These are phyloP conservation scores for Paramecium tetraurelia DNA, from an alignment of 73 alveolate species.

Conservation along the genomic window DNA sequence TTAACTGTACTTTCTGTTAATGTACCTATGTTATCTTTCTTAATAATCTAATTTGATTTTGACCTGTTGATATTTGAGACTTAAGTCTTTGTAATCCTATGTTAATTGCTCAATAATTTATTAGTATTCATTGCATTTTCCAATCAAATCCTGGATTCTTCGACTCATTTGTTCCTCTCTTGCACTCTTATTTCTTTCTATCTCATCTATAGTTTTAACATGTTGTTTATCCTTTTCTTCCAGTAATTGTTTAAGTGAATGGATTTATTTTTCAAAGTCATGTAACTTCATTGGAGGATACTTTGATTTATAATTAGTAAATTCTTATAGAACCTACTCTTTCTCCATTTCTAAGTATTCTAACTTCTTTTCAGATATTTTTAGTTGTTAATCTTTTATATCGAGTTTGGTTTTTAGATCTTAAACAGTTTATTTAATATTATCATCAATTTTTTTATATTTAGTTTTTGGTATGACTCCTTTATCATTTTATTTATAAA, in stretches of 20 bases:
- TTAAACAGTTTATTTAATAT: not conserved
- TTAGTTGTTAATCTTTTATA: not conserved
- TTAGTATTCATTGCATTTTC: not conserved
- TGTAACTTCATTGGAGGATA: not conserved
- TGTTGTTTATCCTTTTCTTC: not conserved
- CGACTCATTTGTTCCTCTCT: not conserved
- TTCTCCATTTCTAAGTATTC: not conserved
- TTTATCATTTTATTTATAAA: not conserved
- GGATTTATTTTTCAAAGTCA: not conserved
- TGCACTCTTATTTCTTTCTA: not conserved
- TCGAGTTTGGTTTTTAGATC: not conserved
- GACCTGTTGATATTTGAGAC: not conserved
- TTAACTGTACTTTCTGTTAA: not conserved
- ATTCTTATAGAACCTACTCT: not conserved
- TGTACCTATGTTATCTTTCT: not conserved
- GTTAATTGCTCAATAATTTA: not conserved
- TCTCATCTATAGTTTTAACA: not conserved
- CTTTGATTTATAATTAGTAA: not conserved
- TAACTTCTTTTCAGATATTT: not conserved
- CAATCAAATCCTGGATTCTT: not conserved
- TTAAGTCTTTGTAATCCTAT: not conserved
- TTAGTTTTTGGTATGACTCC: not conserved
- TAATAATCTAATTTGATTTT: slow-evolving; percentile 4
- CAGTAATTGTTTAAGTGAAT: not conserved
- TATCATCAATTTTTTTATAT: not conserved